Percentiles rank a stretch among this genome's conserved stretches.
These are phyloP conservation scores for Malassezia brasiliensis DNA, from an alignment of 1,284 basidiomycete genomes.

Conservation along the genomic window DNA sequence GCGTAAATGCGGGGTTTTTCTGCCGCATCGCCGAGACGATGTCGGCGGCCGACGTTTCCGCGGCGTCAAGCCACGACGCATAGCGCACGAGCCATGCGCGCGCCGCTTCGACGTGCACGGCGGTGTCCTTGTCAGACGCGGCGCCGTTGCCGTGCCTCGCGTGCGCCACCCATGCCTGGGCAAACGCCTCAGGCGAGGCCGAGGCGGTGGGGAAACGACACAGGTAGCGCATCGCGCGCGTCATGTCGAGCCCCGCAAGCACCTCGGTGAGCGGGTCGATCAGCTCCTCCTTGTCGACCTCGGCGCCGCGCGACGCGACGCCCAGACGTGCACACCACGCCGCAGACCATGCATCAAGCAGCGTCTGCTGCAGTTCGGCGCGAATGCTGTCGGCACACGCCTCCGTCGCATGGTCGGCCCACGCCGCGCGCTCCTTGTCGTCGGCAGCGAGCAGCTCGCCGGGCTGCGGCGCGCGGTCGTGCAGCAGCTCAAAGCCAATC, in stretches of 20 bases:
- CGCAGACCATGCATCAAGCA: constrained; percentile 31
- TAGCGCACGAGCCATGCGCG: constrained; percentile 29
- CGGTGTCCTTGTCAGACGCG: constrained; percentile 15
- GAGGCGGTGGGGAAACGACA: constrained; percentile 17
- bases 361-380: constrained; percentile 23
- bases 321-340: constrained; percentile 30
- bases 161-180: constrained; percentile 23
- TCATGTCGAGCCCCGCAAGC: constrained; percentile 31
- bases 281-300: constrained; percentile 20
- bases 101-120: constrained; percentile 20
- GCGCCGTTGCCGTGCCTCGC: not conserved
- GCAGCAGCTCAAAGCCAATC: constrained; percentile 27
- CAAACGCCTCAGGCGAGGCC: constrained; percentile 10
- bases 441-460: constrained; percentile 25
- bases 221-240: constrained; percentile 27
- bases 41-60: constrained; percentile 18
- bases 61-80: constrained; percentile 20
- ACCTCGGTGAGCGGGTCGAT: constrained; percentile 20
- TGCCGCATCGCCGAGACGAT: constrained; percentile 20
- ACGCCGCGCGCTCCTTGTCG: constrained; percentile 22
- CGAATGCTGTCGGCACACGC: constrained; percentile 9
- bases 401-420: constrained; percentile 24
- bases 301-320: constrained; percentile 10
- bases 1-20: constrained; percentile 37
- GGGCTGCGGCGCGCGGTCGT: constrained; percentile 44